Evolutionary conservation across 495 filamentous ascomycete species (phyloP), one percentile per base, ranked within the genome.

Genomic region (Neohortaea acidophila): DNA sequence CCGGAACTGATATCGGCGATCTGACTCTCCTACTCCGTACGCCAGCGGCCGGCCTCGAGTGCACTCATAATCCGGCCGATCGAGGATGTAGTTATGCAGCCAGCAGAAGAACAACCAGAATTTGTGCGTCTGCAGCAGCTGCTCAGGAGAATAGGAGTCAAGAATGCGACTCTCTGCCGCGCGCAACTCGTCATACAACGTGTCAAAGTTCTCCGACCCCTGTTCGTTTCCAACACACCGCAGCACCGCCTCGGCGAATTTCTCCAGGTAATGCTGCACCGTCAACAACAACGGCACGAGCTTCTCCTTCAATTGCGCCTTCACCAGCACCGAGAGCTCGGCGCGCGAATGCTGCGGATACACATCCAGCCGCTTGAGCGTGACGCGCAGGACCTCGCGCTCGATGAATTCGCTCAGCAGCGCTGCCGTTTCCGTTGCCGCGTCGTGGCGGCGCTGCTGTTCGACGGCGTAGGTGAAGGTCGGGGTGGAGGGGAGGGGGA

Each of bases 181-280:
- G 31, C 30, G 30, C 7, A 33, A 14, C 8, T 7, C n/a, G n/a
- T n/a, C n/a, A n/a, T n/a, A n/a, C n/a, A n/a, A n/a, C n/a, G n/a
- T n/a, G 24, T 27, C 24, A 27, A 27, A 27, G 7, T n/a, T 7
- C 7, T 27, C 24, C 8, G 30, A 9, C 8, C 8, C 14, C 8
- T 7, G 8, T 7, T 33, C 9, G 9, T 7, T 9, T 7, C 8
- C 14, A 6, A 9, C 8, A 7, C 8, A 33, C 19, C 35, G 13
- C 9, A 29, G 14, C 4, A 43, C 2, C 4, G 25, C 15, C 10
- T 17, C 18, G 6, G 32, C 18, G 32, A 2, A 30, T 15, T 9
- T 10, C 19, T 43, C 40, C 2, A 43, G 25, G 18, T 43, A 43
- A 14, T 43, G 32, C 21, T 43, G 40, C 5, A 43, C 3, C 5